Evolutionary conservation across 2,329 filamentous ascomycete species (phyloP).

Genomic region (Monosporascus sp.): DNA sequence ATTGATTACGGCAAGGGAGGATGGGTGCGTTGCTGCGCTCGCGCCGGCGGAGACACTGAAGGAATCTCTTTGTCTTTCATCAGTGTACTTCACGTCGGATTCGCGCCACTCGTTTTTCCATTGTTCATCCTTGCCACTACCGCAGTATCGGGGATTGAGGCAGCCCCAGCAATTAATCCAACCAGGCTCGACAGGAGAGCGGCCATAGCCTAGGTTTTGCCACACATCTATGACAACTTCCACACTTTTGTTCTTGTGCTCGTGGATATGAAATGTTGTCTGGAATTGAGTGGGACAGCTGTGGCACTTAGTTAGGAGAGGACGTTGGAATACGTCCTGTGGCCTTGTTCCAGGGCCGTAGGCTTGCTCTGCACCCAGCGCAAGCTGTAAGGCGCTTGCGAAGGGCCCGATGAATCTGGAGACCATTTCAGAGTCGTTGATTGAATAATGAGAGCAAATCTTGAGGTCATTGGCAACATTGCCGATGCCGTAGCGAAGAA

Average conservation of each 20-base stretch:
- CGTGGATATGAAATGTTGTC: constrained; percentile 7
- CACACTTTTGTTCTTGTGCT: constrained; percentile 1
- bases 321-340: neutral
- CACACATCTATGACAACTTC: constrained; percentile 8
- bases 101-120: neutral
- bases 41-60: constrained; percentile 2
- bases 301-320: constrained; percentile 6
- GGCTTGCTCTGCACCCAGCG: neutral
- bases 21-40: constrained; percentile 3
- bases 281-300: constrained; percentile 7
- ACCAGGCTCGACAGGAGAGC: constrained; percentile 1
- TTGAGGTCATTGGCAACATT: constrained; percentile 7
- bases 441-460: constrained; percentile 7
- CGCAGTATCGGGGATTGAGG: constrained; percentile 4
- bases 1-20: neutral
- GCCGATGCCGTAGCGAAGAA: constrained; percentile 8
- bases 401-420: constrained; percentile 5
- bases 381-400: neutral
- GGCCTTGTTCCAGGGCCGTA: neutral
- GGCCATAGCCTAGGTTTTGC: constrained; percentile 7
- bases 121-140: neutral
- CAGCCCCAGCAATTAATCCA: constrained; percentile 9
- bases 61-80: constrained; percentile 1
- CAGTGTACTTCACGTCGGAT: constrained; percentile 1
- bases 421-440: constrained; percentile 5